phyloP scores from a whole-genome alignment of 2,329 filamentous ascomycete genomes.

The Neoscytalidium dimidiatum region DNA sequence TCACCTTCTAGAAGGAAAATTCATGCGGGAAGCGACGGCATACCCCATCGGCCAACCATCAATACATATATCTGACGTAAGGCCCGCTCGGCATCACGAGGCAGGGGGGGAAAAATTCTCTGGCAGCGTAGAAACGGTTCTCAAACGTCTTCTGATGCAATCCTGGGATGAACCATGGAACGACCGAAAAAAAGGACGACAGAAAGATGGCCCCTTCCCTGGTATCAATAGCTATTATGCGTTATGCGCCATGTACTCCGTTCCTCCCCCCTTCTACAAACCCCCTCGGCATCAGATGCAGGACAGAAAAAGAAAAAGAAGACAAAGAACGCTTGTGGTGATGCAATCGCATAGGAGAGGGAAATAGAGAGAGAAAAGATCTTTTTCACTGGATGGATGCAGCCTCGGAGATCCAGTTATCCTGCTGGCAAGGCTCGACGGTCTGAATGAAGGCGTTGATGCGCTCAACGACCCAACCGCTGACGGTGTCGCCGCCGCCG shows the following conservation, averaged over 20 bases:
- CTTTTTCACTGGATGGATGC: neutral
- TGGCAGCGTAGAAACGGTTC: neutral
- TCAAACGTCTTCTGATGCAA: slow-evolving; percentile 12
- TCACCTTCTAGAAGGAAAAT: neutral
- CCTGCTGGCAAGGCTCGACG: slow-evolving; percentile 26
- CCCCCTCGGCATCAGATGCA: slow-evolving; percentile 4
- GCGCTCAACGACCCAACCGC: slow-evolving; percentile 40
- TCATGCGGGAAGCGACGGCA: neutral
- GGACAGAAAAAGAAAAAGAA: neutral
- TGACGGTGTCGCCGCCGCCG: slow-evolving; percentile 24
- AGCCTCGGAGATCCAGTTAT: neutral
- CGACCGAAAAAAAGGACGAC: neutral
- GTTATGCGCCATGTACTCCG: slow-evolving; percentile 15
- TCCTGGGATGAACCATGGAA: neutral
- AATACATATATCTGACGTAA: neutral
- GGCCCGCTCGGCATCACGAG: neutral
- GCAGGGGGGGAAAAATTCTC: neutral
- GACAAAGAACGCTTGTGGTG: neutral
- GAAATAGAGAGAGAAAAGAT: neutral
- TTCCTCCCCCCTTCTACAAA: slow-evolving; percentile 1
- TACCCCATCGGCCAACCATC: neutral
- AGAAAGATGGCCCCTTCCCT: neutral
- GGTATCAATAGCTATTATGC: slow-evolving; percentile 13
- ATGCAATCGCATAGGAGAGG: neutral
- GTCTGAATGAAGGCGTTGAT: slow-evolving; percentile 35